These are phyloP conservation scores for Saccharomyces hybrid DNA, from an alignment of 1,139 yeast species.

Conservation along the genomic window DNA sequence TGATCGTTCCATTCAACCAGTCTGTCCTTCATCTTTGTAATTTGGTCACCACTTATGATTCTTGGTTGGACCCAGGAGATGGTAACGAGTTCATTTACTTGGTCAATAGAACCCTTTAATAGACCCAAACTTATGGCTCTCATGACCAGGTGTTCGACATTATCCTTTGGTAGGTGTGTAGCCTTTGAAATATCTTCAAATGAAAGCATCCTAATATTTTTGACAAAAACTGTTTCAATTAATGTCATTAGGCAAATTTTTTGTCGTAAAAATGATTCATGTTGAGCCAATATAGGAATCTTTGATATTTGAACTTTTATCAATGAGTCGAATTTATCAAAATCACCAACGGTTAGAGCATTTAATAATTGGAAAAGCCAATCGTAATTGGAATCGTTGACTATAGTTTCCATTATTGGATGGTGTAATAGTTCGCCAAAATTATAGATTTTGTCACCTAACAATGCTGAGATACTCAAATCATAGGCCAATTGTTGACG, in stretches of 20 bases:
- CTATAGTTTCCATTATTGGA: slow-evolving; percentile 60
- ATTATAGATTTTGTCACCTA: slow-evolving; percentile 89
- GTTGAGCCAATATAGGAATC: slow-evolving; percentile 52
- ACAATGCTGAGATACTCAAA: slow-evolving; percentile 74
- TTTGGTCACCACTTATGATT: slow-evolving; percentile 75
- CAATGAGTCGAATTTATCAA: slow-evolving; percentile 40
- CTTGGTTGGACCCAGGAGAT: slow-evolving; percentile 96
- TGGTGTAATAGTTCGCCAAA: slow-evolving; percentile 93
- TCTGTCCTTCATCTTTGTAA: slow-evolving; percentile 64
- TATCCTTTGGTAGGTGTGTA: slow-evolving; percentile 50
- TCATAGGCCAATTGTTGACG: slow-evolving; percentile 65
- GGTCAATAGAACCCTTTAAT: slow-evolving; percentile 81
- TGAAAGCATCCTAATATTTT: slow-evolving; percentile 64
- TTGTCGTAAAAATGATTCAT: slow-evolving; percentile 69
- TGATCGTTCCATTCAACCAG: slow-evolving; percentile 70
- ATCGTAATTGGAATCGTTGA: slow-evolving; percentile 43
- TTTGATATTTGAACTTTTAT: slow-evolving; percentile 33
- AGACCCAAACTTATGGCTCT: slow-evolving; percentile 80
- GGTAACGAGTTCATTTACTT: slow-evolving; percentile 67
- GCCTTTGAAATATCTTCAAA: slow-evolving; percentile 75
- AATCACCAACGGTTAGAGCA: slow-evolving; percentile 72
- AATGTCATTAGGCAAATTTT: slow-evolving; percentile 89
- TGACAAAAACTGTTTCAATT: slow-evolving; percentile 76
- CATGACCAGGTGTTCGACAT: slow-evolving; percentile 86
- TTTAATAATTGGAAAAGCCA: slow-evolving; percentile 73